These are phyloP conservation scores for Barnettozyma populi DNA, from an alignment of 805 yeast species.

Conservation along the genomic window DNA sequence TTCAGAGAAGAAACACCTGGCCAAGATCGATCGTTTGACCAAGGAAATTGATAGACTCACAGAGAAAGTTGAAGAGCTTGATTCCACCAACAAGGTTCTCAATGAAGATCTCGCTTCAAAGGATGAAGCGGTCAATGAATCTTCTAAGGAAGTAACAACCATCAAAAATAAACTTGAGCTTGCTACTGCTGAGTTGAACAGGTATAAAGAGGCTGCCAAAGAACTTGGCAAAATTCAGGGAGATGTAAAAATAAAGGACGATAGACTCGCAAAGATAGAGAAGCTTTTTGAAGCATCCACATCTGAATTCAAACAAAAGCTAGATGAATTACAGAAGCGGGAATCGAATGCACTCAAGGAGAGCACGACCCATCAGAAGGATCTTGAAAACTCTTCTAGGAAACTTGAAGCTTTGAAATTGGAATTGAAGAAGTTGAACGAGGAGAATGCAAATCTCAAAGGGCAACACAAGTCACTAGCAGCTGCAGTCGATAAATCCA, in stretches of 20 bases:
- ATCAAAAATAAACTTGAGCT: too few species aligned
- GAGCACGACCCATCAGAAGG: not conserved
- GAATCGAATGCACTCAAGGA: not conserved
- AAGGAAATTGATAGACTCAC: conserved; percentile 11
- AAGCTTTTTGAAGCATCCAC: not conserved
- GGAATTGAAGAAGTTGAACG: not conserved
- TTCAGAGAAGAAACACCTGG: conserved; percentile 9
- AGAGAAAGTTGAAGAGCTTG: conserved; percentile 15
- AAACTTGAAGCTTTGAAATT: not conserved
- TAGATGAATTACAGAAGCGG: not conserved
- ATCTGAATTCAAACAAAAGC: not conserved
- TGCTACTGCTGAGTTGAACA: not conserved
- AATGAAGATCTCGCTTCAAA: not conserved
- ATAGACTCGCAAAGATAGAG: not conserved
- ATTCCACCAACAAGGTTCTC: conserved; percentile 6
- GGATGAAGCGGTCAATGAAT: not conserved
- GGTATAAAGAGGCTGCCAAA: not conserved
- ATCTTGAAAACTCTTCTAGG: not conserved
- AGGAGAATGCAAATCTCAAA: not conserved
- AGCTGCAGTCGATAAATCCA: not conserved
- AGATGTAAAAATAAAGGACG: not conserved
- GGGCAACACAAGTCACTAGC: not conserved
- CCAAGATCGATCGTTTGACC: conserved; percentile 8
- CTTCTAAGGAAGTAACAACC: not conserved
- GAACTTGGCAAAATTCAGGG: not conserved